phyloP scores from a whole-genome alignment of 371 early-diverging fungal genomes.

The Apophysomyces trapeziformis region DNA sequence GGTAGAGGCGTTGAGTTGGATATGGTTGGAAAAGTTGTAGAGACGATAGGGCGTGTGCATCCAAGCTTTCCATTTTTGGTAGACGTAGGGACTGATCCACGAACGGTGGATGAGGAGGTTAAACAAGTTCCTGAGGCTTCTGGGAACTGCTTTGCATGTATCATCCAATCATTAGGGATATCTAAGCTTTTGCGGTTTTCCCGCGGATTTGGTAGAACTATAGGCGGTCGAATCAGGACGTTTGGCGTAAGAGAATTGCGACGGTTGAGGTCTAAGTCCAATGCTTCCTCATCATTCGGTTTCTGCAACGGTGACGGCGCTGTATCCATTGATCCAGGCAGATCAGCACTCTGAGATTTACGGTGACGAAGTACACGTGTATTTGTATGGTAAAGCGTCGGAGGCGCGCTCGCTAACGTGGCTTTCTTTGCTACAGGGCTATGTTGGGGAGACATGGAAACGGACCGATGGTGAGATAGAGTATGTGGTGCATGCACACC shows the following conservation, averaged over 20 bases:
- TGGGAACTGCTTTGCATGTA: slow-evolving; percentile 5
- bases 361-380: slow-evolving; percentile 35
- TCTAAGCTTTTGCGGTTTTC: slow-evolving; percentile 42
- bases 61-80: slow-evolving; percentile 20
- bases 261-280: slow-evolving; percentile 17
- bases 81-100: slow-evolving; percentile 13
- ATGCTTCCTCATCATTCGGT: neutral
- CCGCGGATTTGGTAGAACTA: slow-evolving; percentile 33
- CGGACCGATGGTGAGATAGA: slow-evolving; percentile 22
- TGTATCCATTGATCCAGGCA: slow-evolving; percentile 23
- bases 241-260: slow-evolving; percentile 37
- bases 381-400: slow-evolving; percentile 12
- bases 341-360: slow-evolving; percentile 51
- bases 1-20: slow-evolving; percentile 47
- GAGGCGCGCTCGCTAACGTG: slow-evolving; percentile 2
- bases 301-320: neutral
- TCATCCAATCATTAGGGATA: slow-evolving; percentile 45
- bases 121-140: slow-evolving; percentile 6
- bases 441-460: slow-evolving; percentile 21
- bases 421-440: slow-evolving; percentile 6
- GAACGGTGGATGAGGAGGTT: slow-evolving; percentile 13
- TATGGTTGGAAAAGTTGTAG: slow-evolving; percentile 48
- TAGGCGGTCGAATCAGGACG: slow-evolving; percentile 41
- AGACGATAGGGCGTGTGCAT: slow-evolving; percentile 40
- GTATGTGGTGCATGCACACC: slow-evolving; percentile 1